phyloP scores from a whole-genome alignment of 345 rosid species.

The Populus tremula region DNA sequence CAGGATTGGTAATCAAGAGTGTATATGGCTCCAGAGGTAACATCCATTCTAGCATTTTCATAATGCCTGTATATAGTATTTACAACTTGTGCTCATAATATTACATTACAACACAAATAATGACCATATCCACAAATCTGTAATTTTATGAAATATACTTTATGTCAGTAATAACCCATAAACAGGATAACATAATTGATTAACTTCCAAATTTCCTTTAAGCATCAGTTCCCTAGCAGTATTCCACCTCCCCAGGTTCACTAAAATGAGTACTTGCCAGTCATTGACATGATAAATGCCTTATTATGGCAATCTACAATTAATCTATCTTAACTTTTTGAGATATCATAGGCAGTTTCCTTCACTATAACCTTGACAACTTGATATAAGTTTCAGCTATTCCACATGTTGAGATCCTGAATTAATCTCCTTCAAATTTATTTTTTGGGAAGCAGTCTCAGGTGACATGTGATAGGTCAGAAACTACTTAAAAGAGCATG shows the following conservation, averaged over 20 bases:
- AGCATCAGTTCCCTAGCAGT: background rate
- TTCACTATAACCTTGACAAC: background rate
- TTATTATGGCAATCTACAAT: background rate
- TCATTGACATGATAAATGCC: background rate
- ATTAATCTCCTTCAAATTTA: background rate
- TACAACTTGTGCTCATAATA: background rate
- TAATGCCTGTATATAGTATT: background rate
- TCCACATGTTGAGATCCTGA: background rate
- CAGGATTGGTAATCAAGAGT: too few species aligned
- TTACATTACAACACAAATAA: background rate
- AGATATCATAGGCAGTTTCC: background rate
- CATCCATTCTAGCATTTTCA: too few species aligned
- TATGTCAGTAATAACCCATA: background rate
- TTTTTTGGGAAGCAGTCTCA: background rate
- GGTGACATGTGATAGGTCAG: background rate
- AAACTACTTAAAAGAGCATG: background rate
- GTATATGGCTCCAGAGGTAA: too few species aligned
- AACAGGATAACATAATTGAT: background rate
- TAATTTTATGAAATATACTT: too few species aligned
- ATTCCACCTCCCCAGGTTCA: background rate
- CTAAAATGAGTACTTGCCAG: background rate
- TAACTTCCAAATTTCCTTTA: background rate
- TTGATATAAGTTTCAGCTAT: background rate
- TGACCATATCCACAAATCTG: background rate
- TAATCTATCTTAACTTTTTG: background rate